phyloP scores from a whole-genome alignment of 805 yeast species.

The Schwanniomyces sp. region DNA sequence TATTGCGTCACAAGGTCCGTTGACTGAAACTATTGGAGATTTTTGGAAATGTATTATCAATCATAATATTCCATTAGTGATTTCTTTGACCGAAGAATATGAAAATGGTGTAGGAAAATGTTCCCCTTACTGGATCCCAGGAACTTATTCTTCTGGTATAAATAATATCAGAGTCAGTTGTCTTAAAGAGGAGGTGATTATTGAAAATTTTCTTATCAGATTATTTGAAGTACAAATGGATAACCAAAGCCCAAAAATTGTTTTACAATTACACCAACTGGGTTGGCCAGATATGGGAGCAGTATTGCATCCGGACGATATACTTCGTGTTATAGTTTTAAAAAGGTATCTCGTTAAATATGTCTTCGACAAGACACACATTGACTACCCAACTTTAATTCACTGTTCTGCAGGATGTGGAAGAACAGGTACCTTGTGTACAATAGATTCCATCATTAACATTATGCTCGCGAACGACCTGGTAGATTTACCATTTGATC shows the following conservation, averaged over 20 bases:
- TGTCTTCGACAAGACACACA: not conserved
- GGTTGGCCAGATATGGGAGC: constrained; percentile 86
- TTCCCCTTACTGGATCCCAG: constrained; percentile 71
- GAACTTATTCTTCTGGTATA: constrained; percentile 41
- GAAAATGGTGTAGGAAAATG: constrained; percentile 85
- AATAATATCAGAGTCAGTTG: constrained; percentile 24
- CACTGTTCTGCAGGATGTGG: constrained; percentile 99
- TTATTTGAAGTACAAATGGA: constrained; percentile 43
- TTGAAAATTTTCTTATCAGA: constrained; percentile 31
- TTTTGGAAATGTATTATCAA: constrained; percentile 79
- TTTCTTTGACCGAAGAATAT: constrained; percentile 71
- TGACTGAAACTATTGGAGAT: constrained; percentile 69
- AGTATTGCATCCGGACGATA: constrained; percentile 53
- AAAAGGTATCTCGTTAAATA: constrained; percentile 17
- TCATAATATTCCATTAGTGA: constrained; percentile 61
- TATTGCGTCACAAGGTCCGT: constrained; percentile 92
- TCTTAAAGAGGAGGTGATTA: constrained; percentile 16
- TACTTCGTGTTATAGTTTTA: constrained; percentile 46
- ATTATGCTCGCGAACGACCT: constrained; percentile 11
- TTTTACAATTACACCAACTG: constrained; percentile 72
- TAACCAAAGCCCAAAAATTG: constrained; percentile 34
- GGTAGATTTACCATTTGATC: constrained; percentile 27
- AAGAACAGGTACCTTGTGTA: constrained; percentile 75
- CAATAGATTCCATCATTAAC: constrained; percentile 34
- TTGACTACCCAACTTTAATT: constrained; percentile 56